These are phyloP conservation scores for Amaranthus hypochondriacus DNA, from an alignment of 148 eudicot genomes.

Conservation along the genomic window DNA sequence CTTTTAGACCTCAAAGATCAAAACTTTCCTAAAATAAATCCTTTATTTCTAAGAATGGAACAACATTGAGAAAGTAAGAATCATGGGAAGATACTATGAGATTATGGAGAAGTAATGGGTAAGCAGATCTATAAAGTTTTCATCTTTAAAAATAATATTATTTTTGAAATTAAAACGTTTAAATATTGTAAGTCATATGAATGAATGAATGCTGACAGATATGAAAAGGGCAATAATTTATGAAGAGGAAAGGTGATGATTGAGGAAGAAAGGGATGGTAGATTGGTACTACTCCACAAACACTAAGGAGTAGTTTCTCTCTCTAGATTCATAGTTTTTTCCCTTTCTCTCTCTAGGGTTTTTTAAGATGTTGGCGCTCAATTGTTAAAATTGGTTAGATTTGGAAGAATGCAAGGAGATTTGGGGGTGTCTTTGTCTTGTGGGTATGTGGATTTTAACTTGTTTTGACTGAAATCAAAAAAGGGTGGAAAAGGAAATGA, in stretches of 20 bases:
- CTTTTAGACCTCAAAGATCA: constrained; percentile 4
- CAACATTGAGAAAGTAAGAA: constrained; percentile 19
- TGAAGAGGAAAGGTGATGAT: neutral
- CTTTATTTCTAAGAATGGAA: constrained; percentile 25
- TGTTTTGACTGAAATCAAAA: no score
- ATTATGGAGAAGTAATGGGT: constrained; percentile 31
- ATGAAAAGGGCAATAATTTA: constrained; percentile 16
- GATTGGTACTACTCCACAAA: neutral
- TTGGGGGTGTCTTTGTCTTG: no score
- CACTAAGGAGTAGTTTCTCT: neutral
- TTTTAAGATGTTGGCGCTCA: constrained; percentile 30
- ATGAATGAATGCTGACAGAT: constrained; percentile 14
- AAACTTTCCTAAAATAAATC: constrained; percentile 8
- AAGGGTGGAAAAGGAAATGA: no score
- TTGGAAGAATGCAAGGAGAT: constrained; percentile 5
- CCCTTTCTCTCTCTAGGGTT: constrained; percentile 26
- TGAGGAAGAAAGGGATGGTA: neutral
- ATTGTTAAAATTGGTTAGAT: constrained; percentile 11
- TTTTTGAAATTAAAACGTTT: neutral
- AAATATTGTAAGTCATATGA: neutral
- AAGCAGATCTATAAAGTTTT: constrained; percentile 23
- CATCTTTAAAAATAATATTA: neutral
- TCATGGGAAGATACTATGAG: neutral
- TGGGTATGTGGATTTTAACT: no score
- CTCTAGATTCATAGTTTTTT: neutral